phyloP scores from a whole-genome alignment of 148 eudicot genomes.

The Pouteria glomerata region DNA sequence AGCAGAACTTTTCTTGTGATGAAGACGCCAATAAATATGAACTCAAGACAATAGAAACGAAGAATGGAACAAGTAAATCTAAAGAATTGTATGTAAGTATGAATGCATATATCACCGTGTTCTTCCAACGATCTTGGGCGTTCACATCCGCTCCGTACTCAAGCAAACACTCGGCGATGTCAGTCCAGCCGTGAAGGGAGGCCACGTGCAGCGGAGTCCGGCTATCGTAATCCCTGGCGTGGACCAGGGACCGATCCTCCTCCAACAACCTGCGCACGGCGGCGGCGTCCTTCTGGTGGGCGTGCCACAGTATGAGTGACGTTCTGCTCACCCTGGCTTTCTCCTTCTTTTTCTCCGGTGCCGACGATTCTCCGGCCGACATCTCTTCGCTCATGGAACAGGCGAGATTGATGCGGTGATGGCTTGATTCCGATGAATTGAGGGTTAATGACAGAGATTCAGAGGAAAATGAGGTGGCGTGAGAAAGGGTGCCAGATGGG shows the following conservation, averaged over 20 bases:
- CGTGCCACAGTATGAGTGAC: constrained; percentile 88
- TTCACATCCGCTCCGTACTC: constrained; percentile 85
- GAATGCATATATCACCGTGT: constrained; percentile 51
- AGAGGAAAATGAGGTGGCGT: too few relatives aligned
- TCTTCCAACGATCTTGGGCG: constrained; percentile 94
- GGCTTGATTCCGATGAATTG: too few relatives aligned
- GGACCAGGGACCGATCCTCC: constrained; percentile 67
- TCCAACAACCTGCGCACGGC: constrained; percentile 77
- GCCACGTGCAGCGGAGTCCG: constrained; percentile 95
- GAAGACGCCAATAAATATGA: neutral
- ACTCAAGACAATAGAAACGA: neutral
- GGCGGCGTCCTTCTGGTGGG: constrained; percentile 78
- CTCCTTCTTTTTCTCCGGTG: constrained; percentile 49
- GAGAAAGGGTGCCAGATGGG: too few relatives aligned
- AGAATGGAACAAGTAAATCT: neutral
- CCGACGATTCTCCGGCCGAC: constrained; percentile 13
- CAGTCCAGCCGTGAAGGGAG: constrained; percentile 85
- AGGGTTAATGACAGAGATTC: too few relatives aligned
- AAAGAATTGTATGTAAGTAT: neutral
- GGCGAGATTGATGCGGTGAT: too few relatives aligned
- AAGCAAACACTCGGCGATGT: constrained; percentile 68
- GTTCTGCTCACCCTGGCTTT: constrained; percentile 79
- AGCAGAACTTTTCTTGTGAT: neutral
- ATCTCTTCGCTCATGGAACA: constrained; percentile 19
- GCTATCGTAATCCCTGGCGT: constrained; percentile 80